Base-by-base conservation (phyloP, 768 basidiomycete species). In the Russula foetens region DNA sequence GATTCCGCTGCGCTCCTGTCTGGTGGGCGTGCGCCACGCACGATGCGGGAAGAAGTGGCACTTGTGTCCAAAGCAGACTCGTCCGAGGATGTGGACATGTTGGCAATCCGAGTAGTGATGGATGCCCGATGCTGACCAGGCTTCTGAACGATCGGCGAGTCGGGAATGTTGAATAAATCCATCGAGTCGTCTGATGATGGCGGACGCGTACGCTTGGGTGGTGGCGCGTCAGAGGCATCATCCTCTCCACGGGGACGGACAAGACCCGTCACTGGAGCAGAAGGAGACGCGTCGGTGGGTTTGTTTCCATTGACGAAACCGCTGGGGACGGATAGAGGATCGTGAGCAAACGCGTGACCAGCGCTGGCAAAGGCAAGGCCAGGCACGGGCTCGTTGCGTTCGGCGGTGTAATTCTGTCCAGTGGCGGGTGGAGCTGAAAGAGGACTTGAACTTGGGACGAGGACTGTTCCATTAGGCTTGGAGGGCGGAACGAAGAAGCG, bases 401-500 rank as follows among this genome's bases (percentile, higher is more conserved):
- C 67, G 59, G 75, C 73, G 23, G 77, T 68, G 49, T 75, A 74
- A 69, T 80, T 73, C 8, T 76, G 65, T 26, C 71, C 75, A 59
- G 75, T 67, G 17, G 67, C 63, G 15, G 74, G 62, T 60, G 83
- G 79, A 49, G 77, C 71, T 41, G 67, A 66, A 38, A 79, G 68
- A 33, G 88, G 87, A 63, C 87, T 90, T 56, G 90, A 91, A 73
- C 78, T 86, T 50, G 89, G 89, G 24, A 89, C 88, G 56, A 91
- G 83, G 53, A 91, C 73, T 57, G 74, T 81, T 69, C 81, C 82
- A 46, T 76, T 74, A 29, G 79, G 70, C 11, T 79, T 74, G 8
- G 83, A 73, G 68, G 71, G 71, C 44, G 68, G 77, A 67, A 75
- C 79, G 79, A 80, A 83, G 70, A 68, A 88, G 60, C 81, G 83